These are phyloP conservation scores for Globisporangium abappressorium DNA, from an alignment of 352 stramenopile genomes.

Conservation along the genomic window DNA sequence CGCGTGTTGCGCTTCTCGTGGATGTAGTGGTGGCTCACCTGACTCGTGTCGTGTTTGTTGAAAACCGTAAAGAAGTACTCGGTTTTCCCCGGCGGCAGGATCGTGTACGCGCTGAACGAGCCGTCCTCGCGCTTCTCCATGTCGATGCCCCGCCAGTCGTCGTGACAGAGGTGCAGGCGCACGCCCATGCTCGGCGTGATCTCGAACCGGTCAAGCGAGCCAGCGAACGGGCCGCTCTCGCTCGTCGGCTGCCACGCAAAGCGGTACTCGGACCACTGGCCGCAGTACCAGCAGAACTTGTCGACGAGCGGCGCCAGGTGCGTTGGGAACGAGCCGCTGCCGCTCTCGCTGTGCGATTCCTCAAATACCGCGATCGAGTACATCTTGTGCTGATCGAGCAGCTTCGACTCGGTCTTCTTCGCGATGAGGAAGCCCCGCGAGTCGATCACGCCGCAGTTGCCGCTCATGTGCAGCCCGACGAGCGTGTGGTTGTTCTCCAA, in stretches of 20 bases:
- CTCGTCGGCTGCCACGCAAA: slow-evolving; percentile 59
- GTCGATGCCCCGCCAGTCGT: slow-evolving; percentile 63
- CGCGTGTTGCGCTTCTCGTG: slow-evolving; percentile 36
- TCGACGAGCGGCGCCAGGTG: slow-evolving; percentile 57
- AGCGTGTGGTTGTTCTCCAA: slow-evolving; percentile 74
- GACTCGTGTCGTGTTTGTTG: slow-evolving; percentile 21
- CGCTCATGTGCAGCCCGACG: slow-evolving; percentile 71
- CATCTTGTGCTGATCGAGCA: slow-evolving; percentile 75
- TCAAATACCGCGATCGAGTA: slow-evolving; percentile 76
- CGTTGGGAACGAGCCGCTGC: slow-evolving; percentile 42
- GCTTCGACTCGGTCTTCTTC: slow-evolving; percentile 30
- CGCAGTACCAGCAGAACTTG: slow-evolving; percentile 77
- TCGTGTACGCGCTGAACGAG: slow-evolving; percentile 52
- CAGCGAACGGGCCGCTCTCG: slow-evolving; percentile 35
- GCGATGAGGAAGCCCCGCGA: slow-evolving; percentile 63
- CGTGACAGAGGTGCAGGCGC: slow-evolving; percentile 58
- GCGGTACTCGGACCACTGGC: slow-evolving; percentile 69
- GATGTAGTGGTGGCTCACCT: slow-evolving; percentile 45
- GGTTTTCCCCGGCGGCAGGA: slow-evolving; percentile 68
- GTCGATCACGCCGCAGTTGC: slow-evolving; percentile 68
- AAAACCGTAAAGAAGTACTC: slow-evolving; percentile 74
- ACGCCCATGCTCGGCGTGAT: slow-evolving; percentile 40
- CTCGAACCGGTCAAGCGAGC: slow-evolving; percentile 26
- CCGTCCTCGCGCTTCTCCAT: slow-evolving; percentile 65
- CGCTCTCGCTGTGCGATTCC: slow-evolving; percentile 57